Base-by-base conservation (phyloP, 2,329 filamentous ascomycete genomes). In the Diaporthe batatas region DNA sequence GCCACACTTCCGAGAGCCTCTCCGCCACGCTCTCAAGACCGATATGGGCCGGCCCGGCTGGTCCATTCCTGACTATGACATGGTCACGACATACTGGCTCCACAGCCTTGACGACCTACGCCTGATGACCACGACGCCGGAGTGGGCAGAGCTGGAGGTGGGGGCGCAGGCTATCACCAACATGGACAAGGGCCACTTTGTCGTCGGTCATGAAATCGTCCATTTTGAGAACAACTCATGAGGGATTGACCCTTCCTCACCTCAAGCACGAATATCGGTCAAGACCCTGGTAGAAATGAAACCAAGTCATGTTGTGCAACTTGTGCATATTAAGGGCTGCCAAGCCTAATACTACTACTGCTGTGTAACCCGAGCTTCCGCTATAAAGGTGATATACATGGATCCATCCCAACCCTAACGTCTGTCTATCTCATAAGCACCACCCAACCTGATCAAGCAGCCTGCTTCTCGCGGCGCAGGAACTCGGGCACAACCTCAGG, bases 21-120 rank as follows among this genome's bases (percentile, higher is more conserved):
- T 70, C 21, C 68, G 42, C 29, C 68, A 70, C 21, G 54, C 68
- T 7, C 54, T 70, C 12, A 59, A 59, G 32, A 70, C 29, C 51
- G 68, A 49, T 2, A 70, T 70, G 68, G 68, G 42, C 14, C 42
- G 54, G 54, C 68, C 68, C 12, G 68, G 51, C 29, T 70, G 68
- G 68, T 21, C 68, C 14, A 39, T 59, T 21, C 68, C 68, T 0
- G 54, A 59, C n/a, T 51, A 70, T 44, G 68, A 70, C 32, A 25
- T 70, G 42, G 68, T 70, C 54, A 39, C 42, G 5, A 70, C 68
- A 51, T 59, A 70, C 32, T 70, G 68, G 54, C 54, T 70, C 14
- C 42, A 39, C 12, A 70, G 68, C 32, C 34, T 70, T 18, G 68
- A 70, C 34, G 68, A 59, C 34, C 34, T 70, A 29, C 21, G 44